Evolutionary conservation across 352 stramenopile species (phyloP).

Genomic region (Phytophthora sojae): DNA sequence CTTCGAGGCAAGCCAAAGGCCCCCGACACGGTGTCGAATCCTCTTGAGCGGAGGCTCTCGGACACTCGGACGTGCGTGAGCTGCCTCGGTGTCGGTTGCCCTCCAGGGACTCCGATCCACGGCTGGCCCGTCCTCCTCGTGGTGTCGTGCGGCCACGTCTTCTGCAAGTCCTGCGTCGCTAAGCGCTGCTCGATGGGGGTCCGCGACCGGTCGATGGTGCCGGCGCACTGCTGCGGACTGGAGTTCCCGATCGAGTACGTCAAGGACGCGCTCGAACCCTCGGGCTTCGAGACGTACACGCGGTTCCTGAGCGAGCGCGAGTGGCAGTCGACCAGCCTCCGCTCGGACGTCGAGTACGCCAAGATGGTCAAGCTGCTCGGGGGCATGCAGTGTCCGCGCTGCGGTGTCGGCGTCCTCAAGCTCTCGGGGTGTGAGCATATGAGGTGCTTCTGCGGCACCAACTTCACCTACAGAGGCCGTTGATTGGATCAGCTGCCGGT

Average conservation of each 20-base stretch:
- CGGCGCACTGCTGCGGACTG: slow-evolving; percentile 64
- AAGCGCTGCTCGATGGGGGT: slow-evolving; percentile 42
- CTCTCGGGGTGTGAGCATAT: slow-evolving; percentile 55
- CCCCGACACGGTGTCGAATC: background rate
- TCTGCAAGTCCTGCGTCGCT: slow-evolving; percentile 34
- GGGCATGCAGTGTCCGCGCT: slow-evolving; percentile 69
- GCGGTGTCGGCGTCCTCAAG: slow-evolving; percentile 62
- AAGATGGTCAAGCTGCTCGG: slow-evolving; percentile 36
- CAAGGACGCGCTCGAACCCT: slow-evolving; percentile 20
- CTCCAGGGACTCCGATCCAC: slow-evolving; percentile 1
- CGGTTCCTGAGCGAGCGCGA: slow-evolving; percentile 57
- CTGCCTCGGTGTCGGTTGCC: slow-evolving; percentile 20
- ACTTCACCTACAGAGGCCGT: slow-evolving; percentile 22
- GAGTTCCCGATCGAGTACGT: slow-evolving; percentile 62
- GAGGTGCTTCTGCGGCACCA: slow-evolving; percentile 25
- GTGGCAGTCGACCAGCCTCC: slow-evolving; percentile 41
- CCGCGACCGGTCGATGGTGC: slow-evolving; percentile 47
- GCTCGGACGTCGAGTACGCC: slow-evolving; percentile 65
- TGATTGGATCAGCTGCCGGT: background rate
- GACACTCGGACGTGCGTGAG: slow-evolving; percentile 19
- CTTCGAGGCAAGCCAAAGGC: background rate
- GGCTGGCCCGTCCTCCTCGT: slow-evolving; percentile 14
- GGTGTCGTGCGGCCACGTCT: slow-evolving; percentile 38
- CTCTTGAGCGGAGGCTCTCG: background rate
- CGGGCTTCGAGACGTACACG: slow-evolving; percentile 28